A percentile compares a stretch with the other conserved stretches of the same genome.
Evolutionary conservation across 2,329 filamentous ascomycete species (phyloP).

Genomic region (Didymella keratinophila): DNA sequence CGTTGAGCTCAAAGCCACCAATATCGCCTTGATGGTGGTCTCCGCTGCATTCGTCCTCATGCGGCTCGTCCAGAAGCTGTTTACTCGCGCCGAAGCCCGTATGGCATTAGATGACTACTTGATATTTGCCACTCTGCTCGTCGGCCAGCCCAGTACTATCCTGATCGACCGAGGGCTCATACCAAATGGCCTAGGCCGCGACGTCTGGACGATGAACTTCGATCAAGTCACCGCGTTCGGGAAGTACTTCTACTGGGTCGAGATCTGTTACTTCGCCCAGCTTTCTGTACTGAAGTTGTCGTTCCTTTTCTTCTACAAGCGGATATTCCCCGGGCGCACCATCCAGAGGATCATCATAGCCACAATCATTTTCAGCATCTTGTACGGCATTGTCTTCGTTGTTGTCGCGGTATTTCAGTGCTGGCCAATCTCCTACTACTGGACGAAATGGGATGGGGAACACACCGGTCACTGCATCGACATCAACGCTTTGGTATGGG

Average conservation of each 20-base stretch:
- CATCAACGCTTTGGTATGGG: conserved; percentile 43
- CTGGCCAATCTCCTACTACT: conserved; percentile 39
- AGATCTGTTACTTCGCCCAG: not conserved
- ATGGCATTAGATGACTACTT: not conserved
- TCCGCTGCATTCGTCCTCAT: not conserved
- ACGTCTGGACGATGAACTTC: not conserved
- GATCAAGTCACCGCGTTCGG: not conserved
- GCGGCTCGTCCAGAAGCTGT: not conserved
- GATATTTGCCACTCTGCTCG: not conserved
- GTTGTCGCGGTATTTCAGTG: conserved; percentile 40
- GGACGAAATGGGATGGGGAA: conserved; percentile 35
- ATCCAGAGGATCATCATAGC: conserved; percentile 4
- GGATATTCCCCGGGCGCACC: conserved; percentile 36
- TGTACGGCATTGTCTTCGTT: conserved; percentile 22
- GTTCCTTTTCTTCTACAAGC: conserved; percentile 31
- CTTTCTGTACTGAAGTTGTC: not conserved
- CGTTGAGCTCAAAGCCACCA: not conserved
- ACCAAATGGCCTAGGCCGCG: not conserved
- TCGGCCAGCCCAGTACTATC: not conserved
- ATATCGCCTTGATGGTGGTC: not conserved
- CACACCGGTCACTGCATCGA: conserved; percentile 37
- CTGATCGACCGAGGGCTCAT: not conserved
- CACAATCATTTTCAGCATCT: not conserved
- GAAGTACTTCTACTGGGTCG: not conserved
- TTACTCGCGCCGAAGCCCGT: not conserved